Evolutionary conservation across 352 stramenopile species (phyloP), one percentile per base, ranked within the genome.

Genomic region (Phytophthora hybrid): DNA sequence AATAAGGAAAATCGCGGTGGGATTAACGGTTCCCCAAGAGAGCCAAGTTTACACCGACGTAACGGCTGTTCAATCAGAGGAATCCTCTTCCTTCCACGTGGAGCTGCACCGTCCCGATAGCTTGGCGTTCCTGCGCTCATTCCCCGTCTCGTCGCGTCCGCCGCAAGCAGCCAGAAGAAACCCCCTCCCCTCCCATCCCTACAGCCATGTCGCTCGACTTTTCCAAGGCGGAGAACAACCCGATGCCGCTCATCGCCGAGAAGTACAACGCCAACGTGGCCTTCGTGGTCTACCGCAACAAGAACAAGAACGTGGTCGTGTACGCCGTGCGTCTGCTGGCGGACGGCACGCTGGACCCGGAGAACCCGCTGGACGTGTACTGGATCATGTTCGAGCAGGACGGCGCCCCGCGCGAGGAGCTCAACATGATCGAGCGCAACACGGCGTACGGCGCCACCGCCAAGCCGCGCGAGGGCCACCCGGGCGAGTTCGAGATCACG

Each of bases 371-470:
- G 61, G 86, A 93, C 59, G 88, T 96, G 31, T 93, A 94, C 79
- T 96, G 90, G 90, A 87, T 96, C 84, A 96, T 96, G 90, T 96
- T 94, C 76, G 90, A 96, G 77, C 89, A 95, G 59, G 84, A 93
- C 59, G 88, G 88, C 71, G 61, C 87, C 69, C 85, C 87, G 44
- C 88, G 88, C 59, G 89, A 96, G 63, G 88, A 93, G 63, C 84
- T 96, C 73, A 96, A 96, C 77, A 73, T 94, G 78, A 94, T 96
- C 52, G 89, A 96, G 74, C 85, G 87, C 76, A 95, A 92, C 78
- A 93, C 86, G 67, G 89, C 87, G 39, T 96, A 96, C 79, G 89
- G 89, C 31, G 84, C 79, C 14, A 82, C 67, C n/a, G 81, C 93
- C 69, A 95, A 93, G 81, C 82, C 87, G 5, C 76, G 84, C 53